Conservation (phyloP, 2,329 filamentous ascomycete genomes). For the Claviceps lovelessii region DNA sequence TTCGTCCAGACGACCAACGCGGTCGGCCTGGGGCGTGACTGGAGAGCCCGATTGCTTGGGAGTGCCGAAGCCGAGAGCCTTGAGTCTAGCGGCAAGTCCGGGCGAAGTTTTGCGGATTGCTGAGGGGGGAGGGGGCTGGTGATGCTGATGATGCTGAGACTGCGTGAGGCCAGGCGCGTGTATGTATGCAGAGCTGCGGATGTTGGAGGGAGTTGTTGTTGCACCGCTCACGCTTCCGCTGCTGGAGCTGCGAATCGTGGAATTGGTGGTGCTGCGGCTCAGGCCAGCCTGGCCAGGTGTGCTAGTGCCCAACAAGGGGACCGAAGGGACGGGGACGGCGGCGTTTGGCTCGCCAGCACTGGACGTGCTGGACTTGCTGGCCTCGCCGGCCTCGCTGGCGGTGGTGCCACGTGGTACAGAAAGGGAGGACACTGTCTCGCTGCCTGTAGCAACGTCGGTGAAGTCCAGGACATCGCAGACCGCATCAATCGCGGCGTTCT, state of each 20-base stretch:
- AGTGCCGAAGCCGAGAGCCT: conserved; percentile 46
- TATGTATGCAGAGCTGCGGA: conserved; percentile 9
- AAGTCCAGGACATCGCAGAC: conserved; percentile 14
- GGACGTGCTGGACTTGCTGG: not conserved
- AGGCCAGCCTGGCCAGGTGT: conserved; percentile 6
- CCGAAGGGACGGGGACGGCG: not conserved
- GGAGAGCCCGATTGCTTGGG: conserved; percentile 21
- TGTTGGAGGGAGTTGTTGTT: conserved; percentile 1
- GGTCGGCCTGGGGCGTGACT: conserved; percentile 22
- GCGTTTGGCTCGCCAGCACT: conserved; percentile 1
- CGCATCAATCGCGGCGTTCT: conserved; percentile 1
- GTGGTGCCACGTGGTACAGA: conserved; percentile 15
- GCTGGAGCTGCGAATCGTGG: conserved; percentile 1
- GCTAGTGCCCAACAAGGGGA: not conserved
- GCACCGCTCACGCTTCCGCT: conserved; percentile 2
- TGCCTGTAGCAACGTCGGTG: conserved; percentile 13
- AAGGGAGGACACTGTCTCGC: conserved; percentile 12
- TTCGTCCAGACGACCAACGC: conserved; percentile 55
- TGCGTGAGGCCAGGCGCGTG: conserved; percentile 10
- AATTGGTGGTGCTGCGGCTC: conserved; percentile 4
- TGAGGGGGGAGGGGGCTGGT: conserved; percentile 13
- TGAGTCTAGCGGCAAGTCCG: conserved; percentile 49
- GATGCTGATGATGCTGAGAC: conserved; percentile 8
- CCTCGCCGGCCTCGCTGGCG: not conserved
- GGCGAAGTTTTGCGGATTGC: conserved; percentile 44